Evolutionary conservation across 2,329 filamentous ascomycete genomes (phyloP).

Genomic region (Fusarium beomiforme): DNA sequence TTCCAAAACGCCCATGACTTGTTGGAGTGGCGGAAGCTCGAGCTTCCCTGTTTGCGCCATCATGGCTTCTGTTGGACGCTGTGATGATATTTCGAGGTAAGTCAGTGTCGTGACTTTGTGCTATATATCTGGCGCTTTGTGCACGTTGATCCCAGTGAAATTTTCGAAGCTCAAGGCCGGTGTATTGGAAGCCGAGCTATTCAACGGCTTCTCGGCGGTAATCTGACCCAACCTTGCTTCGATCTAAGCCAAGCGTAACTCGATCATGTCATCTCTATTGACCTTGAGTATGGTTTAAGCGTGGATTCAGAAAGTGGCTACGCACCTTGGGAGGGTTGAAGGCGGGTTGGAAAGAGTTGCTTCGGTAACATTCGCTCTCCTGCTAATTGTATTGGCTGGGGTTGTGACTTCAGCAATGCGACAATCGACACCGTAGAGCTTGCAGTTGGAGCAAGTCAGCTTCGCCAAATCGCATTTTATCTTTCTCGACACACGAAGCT

Average conservation of each 20-base stretch:
- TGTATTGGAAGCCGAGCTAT: neutral
- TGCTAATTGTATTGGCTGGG: neutral
- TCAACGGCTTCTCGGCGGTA: neutral
- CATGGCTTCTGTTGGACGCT: neutral
- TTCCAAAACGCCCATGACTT: neutral
- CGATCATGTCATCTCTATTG: neutral
- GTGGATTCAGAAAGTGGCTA: rapidly evolving
- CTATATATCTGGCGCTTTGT: neutral
- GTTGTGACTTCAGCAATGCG: neutral
- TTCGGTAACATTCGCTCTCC: neutral
- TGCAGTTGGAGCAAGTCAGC: neutral
- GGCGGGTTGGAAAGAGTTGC: neutral
- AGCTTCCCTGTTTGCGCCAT: neutral
- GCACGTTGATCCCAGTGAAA: neutral
- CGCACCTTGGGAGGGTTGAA: neutral
- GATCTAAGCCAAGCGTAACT: neutral
- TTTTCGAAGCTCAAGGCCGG: neutral
- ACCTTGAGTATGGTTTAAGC: neutral
- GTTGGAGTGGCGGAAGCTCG: neutral
- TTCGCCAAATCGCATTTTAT: neutral
- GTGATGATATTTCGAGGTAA: neutral
- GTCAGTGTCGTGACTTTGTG: neutral
- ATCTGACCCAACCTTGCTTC: neutral
- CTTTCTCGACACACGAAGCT: neutral
- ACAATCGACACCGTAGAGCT: neutral